A percentile compares a stretch with the other conserved stretches of the same genome.
Conservation (phyloP, 2,329 filamentous ascomycete species). For the Talaromyces sp. region DNA sequence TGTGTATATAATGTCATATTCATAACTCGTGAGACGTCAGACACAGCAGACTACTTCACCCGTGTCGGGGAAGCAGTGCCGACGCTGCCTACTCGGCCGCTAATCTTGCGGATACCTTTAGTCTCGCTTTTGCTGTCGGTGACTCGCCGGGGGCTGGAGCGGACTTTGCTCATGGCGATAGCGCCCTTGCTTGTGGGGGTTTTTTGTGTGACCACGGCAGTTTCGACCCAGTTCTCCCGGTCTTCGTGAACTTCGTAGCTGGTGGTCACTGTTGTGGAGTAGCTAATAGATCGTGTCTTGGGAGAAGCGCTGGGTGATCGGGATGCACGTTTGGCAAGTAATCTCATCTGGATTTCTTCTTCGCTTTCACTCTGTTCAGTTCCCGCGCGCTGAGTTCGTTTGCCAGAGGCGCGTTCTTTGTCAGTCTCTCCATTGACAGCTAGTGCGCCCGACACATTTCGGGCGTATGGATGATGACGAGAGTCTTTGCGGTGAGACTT, state of each 20-base stretch:
- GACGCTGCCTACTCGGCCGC: slow-evolving; percentile 46
- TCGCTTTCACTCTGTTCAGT: slow-evolving; percentile 65
- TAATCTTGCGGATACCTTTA: slow-evolving; percentile 45
- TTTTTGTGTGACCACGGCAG: slow-evolving; percentile 37
- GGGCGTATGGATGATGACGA: slow-evolving; percentile 69
- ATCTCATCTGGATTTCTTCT: slow-evolving; percentile 75
- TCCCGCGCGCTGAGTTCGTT: slow-evolving; percentile 53
- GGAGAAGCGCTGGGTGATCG: slow-evolving; percentile 63
- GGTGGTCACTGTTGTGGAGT: slow-evolving; percentile 63
- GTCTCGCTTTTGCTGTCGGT: slow-evolving; percentile 39
- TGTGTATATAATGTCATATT: slow-evolving; percentile 16
- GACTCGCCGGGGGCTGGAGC: slow-evolving; percentile 50
- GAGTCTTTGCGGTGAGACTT: slow-evolving; percentile 77
- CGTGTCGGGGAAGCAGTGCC: slow-evolving; percentile 30
- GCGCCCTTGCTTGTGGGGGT: slow-evolving; percentile 53
- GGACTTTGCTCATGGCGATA: slow-evolving; percentile 61
- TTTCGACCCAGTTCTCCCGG: slow-evolving; percentile 61
- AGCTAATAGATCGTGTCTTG: slow-evolving; percentile 67
- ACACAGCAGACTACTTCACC: slow-evolving; percentile 24
- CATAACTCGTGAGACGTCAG: slow-evolving; percentile 6
- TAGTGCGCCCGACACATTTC: slow-evolving; percentile 51
- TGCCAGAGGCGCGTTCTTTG: slow-evolving; percentile 44
- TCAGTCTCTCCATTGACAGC: slow-evolving; percentile 32
- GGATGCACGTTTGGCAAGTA: slow-evolving; percentile 65
- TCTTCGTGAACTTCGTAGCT: slow-evolving; percentile 64